Percentiles rank a stretch among this genome's conserved stretches.
These are phyloP conservation scores for Ganoderma sp. DNA, from an alignment of 1,284 basidiomycete genomes.

Conservation along the genomic window DNA sequence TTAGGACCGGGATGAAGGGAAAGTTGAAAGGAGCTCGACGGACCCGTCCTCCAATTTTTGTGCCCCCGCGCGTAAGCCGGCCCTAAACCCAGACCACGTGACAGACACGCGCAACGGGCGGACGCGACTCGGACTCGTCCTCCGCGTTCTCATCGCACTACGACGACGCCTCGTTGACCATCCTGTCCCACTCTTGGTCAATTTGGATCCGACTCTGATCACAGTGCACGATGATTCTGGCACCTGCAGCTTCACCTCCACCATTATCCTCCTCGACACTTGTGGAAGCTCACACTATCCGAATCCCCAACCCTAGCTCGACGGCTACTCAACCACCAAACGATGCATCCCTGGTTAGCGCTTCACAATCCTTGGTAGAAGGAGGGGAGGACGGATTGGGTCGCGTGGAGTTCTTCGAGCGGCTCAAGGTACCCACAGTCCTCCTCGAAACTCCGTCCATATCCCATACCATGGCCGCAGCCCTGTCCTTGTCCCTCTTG, in stretches of 20 bases:
- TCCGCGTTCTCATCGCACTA: background rate
- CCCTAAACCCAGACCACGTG: conserved; percentile 22
- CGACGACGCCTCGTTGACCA: background rate
- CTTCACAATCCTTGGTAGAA: background rate
- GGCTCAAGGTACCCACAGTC: conserved; percentile 48
- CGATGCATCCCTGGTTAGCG: background rate
- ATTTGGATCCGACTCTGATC: background rate
- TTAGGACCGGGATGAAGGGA: background rate
- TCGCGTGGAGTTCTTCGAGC: conserved; percentile 10
- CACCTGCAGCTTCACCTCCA: conserved; percentile 9
- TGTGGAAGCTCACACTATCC: background rate
- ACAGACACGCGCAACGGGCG: conserved; percentile 5
- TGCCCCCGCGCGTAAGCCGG: conserved; percentile 14
- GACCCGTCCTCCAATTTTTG: conserved; percentile 3
- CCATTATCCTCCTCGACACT: background rate
- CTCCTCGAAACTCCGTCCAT: conserved; percentile 56
- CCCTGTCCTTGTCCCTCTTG: conserved; percentile 62
- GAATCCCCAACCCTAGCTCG: background rate
- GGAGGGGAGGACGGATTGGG: background rate
- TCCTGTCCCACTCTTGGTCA: background rate
- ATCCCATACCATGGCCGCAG: conserved; percentile 62
- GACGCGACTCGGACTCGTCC: background rate
- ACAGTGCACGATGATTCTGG: conserved; percentile 8
- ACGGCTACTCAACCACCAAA: background rate
- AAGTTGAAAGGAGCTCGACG: background rate